Percentiles rank a stretch among this genome's conserved stretches.
Evolutionary conservation across 2,329 filamentous ascomycete genomes (phyloP).

Genomic region (Calcarisporium arbuscula): DNA sequence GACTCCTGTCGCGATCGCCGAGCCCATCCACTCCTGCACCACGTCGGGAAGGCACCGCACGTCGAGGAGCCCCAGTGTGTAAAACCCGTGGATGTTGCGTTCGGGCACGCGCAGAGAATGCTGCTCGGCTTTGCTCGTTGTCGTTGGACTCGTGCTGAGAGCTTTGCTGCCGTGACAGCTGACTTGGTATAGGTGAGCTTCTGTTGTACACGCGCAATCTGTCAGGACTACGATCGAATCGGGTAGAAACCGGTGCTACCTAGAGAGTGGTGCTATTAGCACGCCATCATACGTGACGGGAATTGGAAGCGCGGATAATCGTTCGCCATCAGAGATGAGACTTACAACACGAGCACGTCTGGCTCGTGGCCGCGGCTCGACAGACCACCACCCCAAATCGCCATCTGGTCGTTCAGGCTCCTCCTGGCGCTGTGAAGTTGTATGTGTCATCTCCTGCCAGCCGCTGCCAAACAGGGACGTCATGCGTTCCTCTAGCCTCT

Average conservation of each 20-base stretch:
- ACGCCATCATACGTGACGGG: neutral
- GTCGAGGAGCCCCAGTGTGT: conserved; percentile 3
- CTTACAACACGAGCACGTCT: conserved; percentile 18
- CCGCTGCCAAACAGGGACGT: conserved; percentile 16
- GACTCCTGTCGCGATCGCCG: conserved; percentile 76
- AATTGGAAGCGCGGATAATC: neutral
- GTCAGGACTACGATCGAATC: conserved; percentile 1
- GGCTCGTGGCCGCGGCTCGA: conserved; percentile 14
- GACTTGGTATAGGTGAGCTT: conserved; percentile 2
- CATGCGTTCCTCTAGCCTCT: conserved; percentile 21
- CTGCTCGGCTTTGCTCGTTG: no score
- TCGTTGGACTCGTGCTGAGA: no score
- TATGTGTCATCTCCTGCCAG: conserved; percentile 10
- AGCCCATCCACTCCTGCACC: conserved; percentile 56
- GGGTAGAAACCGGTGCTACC: conserved; percentile 6
- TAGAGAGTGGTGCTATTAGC: conserved; percentile 1
- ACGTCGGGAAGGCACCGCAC: conserved; percentile 4
- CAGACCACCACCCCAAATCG: conserved; percentile 18
- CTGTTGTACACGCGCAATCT: conserved; percentile 1
- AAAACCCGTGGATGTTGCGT: no score
- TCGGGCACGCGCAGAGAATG: conserved; percentile 4
- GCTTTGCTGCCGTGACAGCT: no score
- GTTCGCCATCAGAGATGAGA: neutral
- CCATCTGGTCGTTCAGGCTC: conserved; percentile 5
- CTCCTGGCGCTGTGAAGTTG: conserved; percentile 8